A percentile compares a stretch with the other conserved stretches of the same genome.
Evolutionary conservation across 1,284 basidiomycete genomes (phyloP).

Genomic region (Trichosporon sp.): DNA sequence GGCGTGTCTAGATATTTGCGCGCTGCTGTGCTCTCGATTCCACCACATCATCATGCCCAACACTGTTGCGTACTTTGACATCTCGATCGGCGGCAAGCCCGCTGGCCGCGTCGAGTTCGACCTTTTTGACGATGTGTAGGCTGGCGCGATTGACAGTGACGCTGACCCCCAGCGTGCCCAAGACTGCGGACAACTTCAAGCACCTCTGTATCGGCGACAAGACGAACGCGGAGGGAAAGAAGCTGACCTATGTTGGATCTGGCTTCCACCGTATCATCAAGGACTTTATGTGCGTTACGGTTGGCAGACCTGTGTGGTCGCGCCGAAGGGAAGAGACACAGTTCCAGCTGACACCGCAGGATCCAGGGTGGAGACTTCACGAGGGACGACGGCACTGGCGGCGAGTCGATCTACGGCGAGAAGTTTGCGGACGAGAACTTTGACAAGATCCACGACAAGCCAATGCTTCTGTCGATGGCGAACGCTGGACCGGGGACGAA

Average conservation of each 20-base stretch:
- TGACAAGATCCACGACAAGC: slow-evolving; percentile 71
- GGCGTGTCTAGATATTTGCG: neutral
- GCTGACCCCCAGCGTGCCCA: slow-evolving; percentile 17
- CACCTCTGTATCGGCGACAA: slow-evolving; percentile 80
- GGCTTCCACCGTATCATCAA: slow-evolving; percentile 78
- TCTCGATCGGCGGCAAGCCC: slow-evolving; percentile 64
- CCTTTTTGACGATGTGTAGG: slow-evolving; percentile 68
- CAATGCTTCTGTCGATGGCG: slow-evolving; percentile 89
- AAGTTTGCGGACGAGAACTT: slow-evolving; percentile 83
- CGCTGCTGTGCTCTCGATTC: neutral
- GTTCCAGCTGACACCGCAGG: slow-evolving; percentile 64
- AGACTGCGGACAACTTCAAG: slow-evolving; percentile 84
- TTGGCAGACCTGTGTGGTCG: neutral
- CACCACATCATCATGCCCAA: slow-evolving; percentile 42
- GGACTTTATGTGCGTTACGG: slow-evolving; percentile 37
- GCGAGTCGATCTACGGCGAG: slow-evolving; percentile 87
- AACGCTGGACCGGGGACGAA: slow-evolving; percentile 71
- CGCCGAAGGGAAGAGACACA: neutral
- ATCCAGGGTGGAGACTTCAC: slow-evolving; percentile 64
- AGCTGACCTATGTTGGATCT: slow-evolving; percentile 60
- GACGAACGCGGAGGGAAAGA: slow-evolving; percentile 57
- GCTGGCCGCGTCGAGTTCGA: slow-evolving; percentile 77
- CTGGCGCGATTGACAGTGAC: neutral
- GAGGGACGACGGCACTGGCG: slow-evolving; percentile 80
- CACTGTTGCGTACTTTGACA: slow-evolving; percentile 70